phyloP scores from a whole-genome alignment of 306 rosid species.

The Glycyrrhiza uralensis region DNA sequence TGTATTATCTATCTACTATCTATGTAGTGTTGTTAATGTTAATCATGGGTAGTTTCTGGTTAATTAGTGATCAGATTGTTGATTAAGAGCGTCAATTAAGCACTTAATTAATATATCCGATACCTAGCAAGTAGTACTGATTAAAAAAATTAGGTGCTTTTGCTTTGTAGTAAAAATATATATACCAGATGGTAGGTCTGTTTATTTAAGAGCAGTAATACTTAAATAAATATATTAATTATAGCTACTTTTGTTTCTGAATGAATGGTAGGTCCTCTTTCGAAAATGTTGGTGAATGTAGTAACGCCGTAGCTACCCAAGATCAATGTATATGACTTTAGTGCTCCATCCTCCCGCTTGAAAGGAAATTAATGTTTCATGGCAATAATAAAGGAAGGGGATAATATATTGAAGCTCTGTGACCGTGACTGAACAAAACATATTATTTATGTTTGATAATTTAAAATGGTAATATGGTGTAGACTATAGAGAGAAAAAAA shows the following conservation, averaged over 20 bases:
- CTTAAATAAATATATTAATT: no score
- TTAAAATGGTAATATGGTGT: no score
- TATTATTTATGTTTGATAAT: no score
- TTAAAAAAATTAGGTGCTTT: constrained; percentile 4
- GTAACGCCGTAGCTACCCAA: not conserved
- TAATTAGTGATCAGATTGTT: no score
- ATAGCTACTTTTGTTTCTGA: not conserved
- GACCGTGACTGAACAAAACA: no score
- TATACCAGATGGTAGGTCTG: constrained; percentile 16
- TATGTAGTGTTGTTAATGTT: not conserved
- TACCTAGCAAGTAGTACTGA: no score
- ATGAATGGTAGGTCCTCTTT: not conserved
- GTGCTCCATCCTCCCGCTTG: constrained; percentile 17
- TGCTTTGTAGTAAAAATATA: constrained; percentile 4
- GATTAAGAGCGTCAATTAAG: no score
- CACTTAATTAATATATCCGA: no score
- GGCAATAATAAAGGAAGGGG: not conserved
- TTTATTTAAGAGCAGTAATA: constrained; percentile 21
- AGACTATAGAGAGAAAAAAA: no score
- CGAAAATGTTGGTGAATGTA: not conserved
- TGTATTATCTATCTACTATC: no score
- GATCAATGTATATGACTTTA: not conserved
- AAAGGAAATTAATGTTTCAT: not conserved
- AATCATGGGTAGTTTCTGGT: not conserved
- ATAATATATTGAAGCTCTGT: not conserved